These are phyloP conservation scores for Neoboletus magnificus DNA, from an alignment of 768 basidiomycete genomes.

Conservation along the genomic window DNA sequence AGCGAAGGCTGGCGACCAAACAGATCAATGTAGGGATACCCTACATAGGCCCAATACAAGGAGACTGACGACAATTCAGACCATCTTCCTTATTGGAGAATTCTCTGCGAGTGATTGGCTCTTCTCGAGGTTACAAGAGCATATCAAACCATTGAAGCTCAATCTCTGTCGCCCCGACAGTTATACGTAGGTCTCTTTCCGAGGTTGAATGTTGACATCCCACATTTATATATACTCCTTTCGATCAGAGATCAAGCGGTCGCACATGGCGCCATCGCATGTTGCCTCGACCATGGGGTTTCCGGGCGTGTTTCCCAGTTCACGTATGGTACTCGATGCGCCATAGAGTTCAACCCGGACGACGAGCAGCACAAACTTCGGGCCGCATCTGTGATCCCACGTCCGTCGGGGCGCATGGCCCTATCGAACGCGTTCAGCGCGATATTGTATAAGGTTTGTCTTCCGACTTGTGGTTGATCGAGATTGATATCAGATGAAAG, in stretches of 20 bases:
- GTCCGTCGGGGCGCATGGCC: constrained; percentile 31
- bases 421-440: constrained; percentile 32
- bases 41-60: background rate
- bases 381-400: constrained; percentile 25
- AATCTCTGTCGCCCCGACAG: constrained; percentile 48
- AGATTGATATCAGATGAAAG: constrained; percentile 9
- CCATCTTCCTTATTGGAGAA: constrained; percentile 43
- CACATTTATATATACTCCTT: background rate
- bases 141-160: constrained; percentile 34
- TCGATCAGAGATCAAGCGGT: constrained; percentile 41
- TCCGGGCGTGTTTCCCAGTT: constrained; percentile 37
- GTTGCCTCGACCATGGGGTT: constrained; percentile 43
- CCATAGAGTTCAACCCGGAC: constrained; percentile 27
- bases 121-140: constrained; percentile 29
- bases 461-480: background rate
- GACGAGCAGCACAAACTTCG: constrained; percentile 30
- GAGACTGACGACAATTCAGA: constrained; percentile 13
- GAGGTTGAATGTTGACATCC: background rate
- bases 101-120: constrained; percentile 45
- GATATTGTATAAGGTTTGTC: constrained; percentile 26
- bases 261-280: constrained; percentile 43
- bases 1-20: constrained; percentile 16
- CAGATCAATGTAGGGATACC: constrained; percentile 23
- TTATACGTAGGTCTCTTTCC: constrained; percentile 40
- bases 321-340: constrained; percentile 37